Evolutionary conservation across 768 basidiomycete genomes (phyloP).

Genomic region (Amanita jacksonii): DNA sequence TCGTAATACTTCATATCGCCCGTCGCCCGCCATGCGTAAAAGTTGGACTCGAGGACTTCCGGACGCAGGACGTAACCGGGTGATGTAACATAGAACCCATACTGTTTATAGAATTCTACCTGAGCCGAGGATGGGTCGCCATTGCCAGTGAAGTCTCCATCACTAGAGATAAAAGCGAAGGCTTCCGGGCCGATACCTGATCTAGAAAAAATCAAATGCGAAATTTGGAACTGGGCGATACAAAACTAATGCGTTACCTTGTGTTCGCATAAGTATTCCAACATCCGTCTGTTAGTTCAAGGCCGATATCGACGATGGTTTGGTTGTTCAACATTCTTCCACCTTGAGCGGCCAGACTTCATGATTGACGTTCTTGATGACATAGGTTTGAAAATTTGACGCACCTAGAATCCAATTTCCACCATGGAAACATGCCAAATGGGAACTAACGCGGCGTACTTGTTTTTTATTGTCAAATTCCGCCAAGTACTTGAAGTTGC

Average conservation of each 20-base stretch:
- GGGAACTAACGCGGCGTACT: constrained; percentile 58
- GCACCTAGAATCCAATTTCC: constrained; percentile 69
- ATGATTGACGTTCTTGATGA: too few relatives aligned
- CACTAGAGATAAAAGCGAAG: constrained; percentile 53
- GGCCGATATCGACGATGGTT: constrained; percentile 54
- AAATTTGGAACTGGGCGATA: neutral
- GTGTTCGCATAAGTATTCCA: constrained; percentile 77
- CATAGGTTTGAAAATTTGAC: too few relatives aligned
- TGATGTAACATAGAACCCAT: constrained; percentile 57
- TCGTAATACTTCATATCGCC: constrained; percentile 61
- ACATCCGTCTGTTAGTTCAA: constrained; percentile 60
- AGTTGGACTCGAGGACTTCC: constrained; percentile 74
- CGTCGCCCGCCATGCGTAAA: constrained; percentile 68
- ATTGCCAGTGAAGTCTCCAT: constrained; percentile 54
- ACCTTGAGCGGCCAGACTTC: too few relatives aligned
- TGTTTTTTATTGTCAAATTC: constrained; percentile 40
- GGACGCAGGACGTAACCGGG: constrained; percentile 58
- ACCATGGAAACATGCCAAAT: constrained; percentile 64
- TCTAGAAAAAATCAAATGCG: constrained; percentile 21
- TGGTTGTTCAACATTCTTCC: constrained; percentile 62
- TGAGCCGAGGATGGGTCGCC: constrained; percentile 25
- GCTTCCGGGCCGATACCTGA: constrained; percentile 72
- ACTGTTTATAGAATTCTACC: constrained; percentile 41
- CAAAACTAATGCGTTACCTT: constrained; percentile 29
- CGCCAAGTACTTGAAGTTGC: constrained; percentile 51